Conservation (phyloP, 2,329 filamentous ascomycete species). For the Ascochyta rabiei region DNA sequence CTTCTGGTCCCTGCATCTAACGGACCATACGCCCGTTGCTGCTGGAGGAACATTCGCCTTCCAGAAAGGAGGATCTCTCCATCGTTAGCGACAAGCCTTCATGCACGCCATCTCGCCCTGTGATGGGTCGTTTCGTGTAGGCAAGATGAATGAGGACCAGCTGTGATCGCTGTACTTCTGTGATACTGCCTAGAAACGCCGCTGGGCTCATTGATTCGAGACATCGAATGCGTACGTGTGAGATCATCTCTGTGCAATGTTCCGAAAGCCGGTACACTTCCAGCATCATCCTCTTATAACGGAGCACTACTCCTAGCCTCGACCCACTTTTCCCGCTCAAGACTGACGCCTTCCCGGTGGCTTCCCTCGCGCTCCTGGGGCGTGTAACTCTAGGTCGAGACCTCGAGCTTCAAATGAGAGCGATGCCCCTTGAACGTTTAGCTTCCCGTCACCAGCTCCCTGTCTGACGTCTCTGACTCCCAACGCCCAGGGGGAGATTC, state of each 20-base stretch:
- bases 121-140: background rate
- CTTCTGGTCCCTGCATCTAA: conserved; percentile 6
- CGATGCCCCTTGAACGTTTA: conserved; percentile 1
- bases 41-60: background rate
- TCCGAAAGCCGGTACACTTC: conserved; percentile 1
- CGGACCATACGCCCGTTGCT: background rate
- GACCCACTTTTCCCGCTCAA: conserved; percentile 7
- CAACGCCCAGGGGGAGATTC: conserved; percentile 2
- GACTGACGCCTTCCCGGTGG: conserved; percentile 9
- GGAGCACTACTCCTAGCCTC: background rate
- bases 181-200: background rate
- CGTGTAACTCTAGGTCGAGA: conserved; percentile 7
- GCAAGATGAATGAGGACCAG: background rate
- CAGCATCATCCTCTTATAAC: conserved; percentile 8
- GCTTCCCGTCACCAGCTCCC: background rate
- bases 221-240: background rate
- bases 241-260: background rate
- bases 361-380: conserved; percentile 5
- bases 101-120: conserved; percentile 1
- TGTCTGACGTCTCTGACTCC: conserved; percentile 6
- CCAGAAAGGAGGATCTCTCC: conserved; percentile 5
- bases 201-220: background rate
- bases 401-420: conserved; percentile 9
- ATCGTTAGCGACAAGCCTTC: conserved; percentile 8
- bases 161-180: background rate